Base-by-base conservation (phyloP, 208 protist species). In the Crithidia bombi region DNA sequence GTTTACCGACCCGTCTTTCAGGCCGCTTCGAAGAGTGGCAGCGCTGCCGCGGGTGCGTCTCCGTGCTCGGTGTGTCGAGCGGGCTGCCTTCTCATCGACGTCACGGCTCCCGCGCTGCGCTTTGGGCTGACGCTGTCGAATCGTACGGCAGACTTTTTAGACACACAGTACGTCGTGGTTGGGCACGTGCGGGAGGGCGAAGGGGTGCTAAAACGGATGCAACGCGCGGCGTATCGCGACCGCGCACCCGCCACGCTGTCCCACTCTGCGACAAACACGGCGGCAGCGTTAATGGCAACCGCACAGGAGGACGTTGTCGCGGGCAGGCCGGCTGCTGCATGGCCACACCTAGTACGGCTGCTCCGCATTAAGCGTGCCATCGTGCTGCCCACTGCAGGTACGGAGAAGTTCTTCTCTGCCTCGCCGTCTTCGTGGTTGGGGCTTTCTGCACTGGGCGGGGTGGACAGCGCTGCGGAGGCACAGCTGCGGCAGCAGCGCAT, bases 341-440 rank as follows among this genome's bases (percentile, higher is more conserved):
- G 79, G 75, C 76, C 85, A 14, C 57, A 66, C 1, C 82, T 80
- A 0, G 39, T 82, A 19, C 82, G 82, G 10, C 55, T 88, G 35
- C 23, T 93, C 30, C 87, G 90, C 23, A 62, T 96, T 19, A 85
- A 87, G 65, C 83, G 87, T 26, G 78, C 71, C 10, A 74, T 78
- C 1, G 83, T 91, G 47, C 73, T 95, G 21, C 78, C 83, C 41
- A 91, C 90, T 6, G 75, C 75, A 3, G 86, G 84, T 23, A 85
- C 86, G 0, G 79, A 84, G 26, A 44, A 51, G 67, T 89, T 69
- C 32, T 2, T 73, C 0, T 5, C 39, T 36, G 17, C 46, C 3
- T 3, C 63, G 3, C 9, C 56, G 12, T 17, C 66, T 19, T 57
- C 52, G 19, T 69, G 52, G 59, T 61, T 36, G 36, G 57, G 47